Percentiles rank a stretch among this genome's conserved stretches.
Evolutionary conservation across 2,329 filamentous ascomycete species (phyloP).

Genomic region (Aspergillus sp.): DNA sequence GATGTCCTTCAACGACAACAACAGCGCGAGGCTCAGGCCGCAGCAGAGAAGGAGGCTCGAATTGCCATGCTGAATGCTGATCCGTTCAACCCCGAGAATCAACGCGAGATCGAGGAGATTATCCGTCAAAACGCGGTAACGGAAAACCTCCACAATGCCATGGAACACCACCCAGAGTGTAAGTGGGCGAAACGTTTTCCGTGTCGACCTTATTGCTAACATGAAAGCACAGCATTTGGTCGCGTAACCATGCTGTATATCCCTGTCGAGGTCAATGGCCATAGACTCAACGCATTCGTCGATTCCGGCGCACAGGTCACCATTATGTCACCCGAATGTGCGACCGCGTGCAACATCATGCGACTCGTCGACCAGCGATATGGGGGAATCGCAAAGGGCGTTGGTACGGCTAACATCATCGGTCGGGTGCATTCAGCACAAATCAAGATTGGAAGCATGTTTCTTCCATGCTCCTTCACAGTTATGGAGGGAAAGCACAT

Average conservation of each 20-base stretch:
- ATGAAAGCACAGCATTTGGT: slow-evolving; percentile 70
- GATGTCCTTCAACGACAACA: slow-evolving; percentile 69
- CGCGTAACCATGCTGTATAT: slow-evolving; percentile 96
- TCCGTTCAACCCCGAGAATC: slow-evolving; percentile 89
- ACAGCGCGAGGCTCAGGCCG: slow-evolving; percentile 69
- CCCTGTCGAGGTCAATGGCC: slow-evolving; percentile 89
- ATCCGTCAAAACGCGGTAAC: slow-evolving; percentile 93
- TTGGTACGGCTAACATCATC: slow-evolving; percentile 91
- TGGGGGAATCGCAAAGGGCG: slow-evolving; percentile 86
- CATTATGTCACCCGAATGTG: slow-evolving; percentile 95
- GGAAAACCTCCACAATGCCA: slow-evolving; percentile 93
- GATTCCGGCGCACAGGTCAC: slow-evolving; percentile 97
- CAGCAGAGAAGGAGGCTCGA: slow-evolving; percentile 76
- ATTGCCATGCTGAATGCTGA: slow-evolving; percentile 87
- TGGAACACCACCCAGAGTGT: slow-evolving; percentile 98
- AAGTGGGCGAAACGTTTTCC: slow-evolving; percentile 32
- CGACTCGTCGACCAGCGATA: slow-evolving; percentile 90
- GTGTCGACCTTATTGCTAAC: slow-evolving; percentile 8
- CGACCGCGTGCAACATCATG: slow-evolving; percentile 92
- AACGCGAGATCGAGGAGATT: slow-evolving; percentile 92
- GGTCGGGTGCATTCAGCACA: slow-evolving; percentile 93
- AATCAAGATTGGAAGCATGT: slow-evolving; percentile 86
- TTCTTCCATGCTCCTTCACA: slow-evolving; percentile 92
- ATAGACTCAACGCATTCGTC: slow-evolving; percentile 91
- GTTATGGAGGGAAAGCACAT: slow-evolving; percentile 99